Evolutionary conservation across 345 rosid genomes (phyloP), one percentile per base, ranked within the genome.

Genomic region (Turritis glabra): DNA sequence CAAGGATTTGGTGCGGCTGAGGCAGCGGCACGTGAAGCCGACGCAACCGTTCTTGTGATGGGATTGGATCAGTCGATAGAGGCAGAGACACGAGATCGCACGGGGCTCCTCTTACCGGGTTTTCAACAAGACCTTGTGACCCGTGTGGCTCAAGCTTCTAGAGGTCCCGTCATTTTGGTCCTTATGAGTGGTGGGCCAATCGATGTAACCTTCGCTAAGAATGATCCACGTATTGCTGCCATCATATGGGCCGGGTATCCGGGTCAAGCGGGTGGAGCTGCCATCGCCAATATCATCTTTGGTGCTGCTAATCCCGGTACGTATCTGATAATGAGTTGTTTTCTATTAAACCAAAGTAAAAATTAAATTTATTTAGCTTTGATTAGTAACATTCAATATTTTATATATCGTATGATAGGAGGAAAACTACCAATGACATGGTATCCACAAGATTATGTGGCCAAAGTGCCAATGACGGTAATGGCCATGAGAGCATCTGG

Each of bases 221-320:
- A 87, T n/a, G 79, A 92, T 50, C 89, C 86, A n/a, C 84, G 88
- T 50, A 46, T 95, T 3, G 74, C 90, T 23, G 91, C 96, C 53
- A 90, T 95, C 56, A 35, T 95, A 19, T 95, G 99, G 99, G 97
- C 87, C n/a, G 99, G 99, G 52, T 95, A 95, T 79, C 99, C 99
- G 2, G 99, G 99, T 56, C 96, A 95, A 77, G 96, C 89, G 3
- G 99, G 99, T 19, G 99, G 97, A 8, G 68, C 86, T 51, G 99
- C 97, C 32, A 87, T 94, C 13, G 98, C 89, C 5, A 89, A 94
- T 18, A 72, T 90, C 35, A 67, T 94, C 19, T 92, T 92, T 60
- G 98, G 99, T 53, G 82, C 83, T 7, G 81, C 77, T 59, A 92
- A 90, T 80, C 99, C 99, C 2, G 96, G 98, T 88, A 59, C 3